Percentiles rank a stretch among this genome's conserved stretches.
phyloP scores from a whole-genome alignment of 495 filamentous ascomycete species.

The Penicillium verhagenii region DNA sequence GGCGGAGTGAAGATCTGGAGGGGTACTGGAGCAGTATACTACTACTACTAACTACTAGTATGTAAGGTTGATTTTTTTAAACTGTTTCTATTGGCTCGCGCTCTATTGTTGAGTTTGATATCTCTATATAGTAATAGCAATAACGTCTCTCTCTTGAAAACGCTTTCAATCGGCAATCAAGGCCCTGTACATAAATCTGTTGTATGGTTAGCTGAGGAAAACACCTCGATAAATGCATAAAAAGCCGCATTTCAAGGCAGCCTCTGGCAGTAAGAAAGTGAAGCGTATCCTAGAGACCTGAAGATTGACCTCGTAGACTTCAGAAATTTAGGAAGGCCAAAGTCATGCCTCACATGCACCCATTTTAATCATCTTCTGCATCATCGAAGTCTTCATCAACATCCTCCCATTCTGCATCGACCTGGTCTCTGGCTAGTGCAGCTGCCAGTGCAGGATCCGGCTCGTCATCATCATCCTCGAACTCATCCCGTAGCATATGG shows the following conservation, averaged over 20 bases:
- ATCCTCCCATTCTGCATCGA: constrained; percentile 20
- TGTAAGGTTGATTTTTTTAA: too few relatives aligned
- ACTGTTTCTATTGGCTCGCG: neutral
- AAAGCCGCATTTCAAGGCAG: neutral
- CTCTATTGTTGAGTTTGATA: neutral
- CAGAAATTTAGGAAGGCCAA: neutral
- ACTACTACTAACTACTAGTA: too few relatives aligned
- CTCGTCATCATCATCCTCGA: constrained; percentile 19
- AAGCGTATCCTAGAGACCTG: neutral
- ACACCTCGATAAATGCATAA: too few relatives aligned
- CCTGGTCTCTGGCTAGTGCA: neutral
- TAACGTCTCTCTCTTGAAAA: neutral
- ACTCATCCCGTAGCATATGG: constrained; percentile 30
- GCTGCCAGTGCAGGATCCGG: constrained; percentile 5
- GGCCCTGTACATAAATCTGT: neutral
- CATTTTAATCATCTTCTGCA: neutral
- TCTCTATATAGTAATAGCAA: neutral
- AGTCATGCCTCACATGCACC: neutral
- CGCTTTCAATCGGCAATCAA: neutral
- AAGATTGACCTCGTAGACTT: neutral
- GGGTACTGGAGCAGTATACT: too few relatives aligned
- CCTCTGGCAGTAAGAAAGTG: neutral
- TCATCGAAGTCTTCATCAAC: constrained; percentile 11
- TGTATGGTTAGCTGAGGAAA: neutral
- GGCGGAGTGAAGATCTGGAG: neutral